phyloP scores from a whole-genome alignment of 768 basidiomycete species.

The Calocybe cyanea region DNA sequence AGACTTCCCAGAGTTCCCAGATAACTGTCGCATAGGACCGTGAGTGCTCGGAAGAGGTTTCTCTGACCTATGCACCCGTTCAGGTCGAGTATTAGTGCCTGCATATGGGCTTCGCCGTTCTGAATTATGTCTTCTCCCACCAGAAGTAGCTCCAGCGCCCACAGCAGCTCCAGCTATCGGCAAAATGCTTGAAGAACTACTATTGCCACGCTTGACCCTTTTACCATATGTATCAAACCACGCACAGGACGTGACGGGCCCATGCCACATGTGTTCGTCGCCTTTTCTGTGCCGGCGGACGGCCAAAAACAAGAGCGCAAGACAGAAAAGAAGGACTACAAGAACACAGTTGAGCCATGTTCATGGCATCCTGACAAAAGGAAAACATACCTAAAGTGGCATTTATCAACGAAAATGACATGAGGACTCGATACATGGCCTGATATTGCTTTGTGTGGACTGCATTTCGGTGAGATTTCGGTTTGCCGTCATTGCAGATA shows the following conservation, averaged over 20 bases:
- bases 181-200: slow-evolving; percentile 33
- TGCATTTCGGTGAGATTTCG: slow-evolving; percentile 24
- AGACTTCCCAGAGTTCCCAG: slow-evolving; percentile 27
- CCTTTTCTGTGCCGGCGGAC: slow-evolving; percentile 39
- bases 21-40: slow-evolving; percentile 26
- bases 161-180: slow-evolving; percentile 23
- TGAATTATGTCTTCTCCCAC: slow-evolving; percentile 9
- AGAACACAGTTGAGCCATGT: not conserved
- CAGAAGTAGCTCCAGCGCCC: slow-evolving; percentile 4
- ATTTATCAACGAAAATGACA: slow-evolving; percentile 78
- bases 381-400: slow-evolving; percentile 56
- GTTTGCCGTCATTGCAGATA: not conserved
- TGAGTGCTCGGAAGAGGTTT: slow-evolving; percentile 20
- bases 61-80: slow-evolving; percentile 12
- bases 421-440: slow-evolving; percentile 83
- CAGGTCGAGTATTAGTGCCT: slow-evolving; percentile 16
- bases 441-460: slow-evolving; percentile 85
- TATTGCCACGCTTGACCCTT: slow-evolving; percentile 30
- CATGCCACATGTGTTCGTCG: slow-evolving; percentile 61
- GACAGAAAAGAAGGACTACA: slow-evolving; percentile 35
- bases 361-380: not conserved
- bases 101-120: slow-evolving; percentile 12
- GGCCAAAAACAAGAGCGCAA: slow-evolving; percentile 37
- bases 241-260: slow-evolving; percentile 65
- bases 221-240: slow-evolving; percentile 63